Evolutionary conservation across 208 protist species (phyloP).

Genomic region (Leishmania lainsoni): DNA sequence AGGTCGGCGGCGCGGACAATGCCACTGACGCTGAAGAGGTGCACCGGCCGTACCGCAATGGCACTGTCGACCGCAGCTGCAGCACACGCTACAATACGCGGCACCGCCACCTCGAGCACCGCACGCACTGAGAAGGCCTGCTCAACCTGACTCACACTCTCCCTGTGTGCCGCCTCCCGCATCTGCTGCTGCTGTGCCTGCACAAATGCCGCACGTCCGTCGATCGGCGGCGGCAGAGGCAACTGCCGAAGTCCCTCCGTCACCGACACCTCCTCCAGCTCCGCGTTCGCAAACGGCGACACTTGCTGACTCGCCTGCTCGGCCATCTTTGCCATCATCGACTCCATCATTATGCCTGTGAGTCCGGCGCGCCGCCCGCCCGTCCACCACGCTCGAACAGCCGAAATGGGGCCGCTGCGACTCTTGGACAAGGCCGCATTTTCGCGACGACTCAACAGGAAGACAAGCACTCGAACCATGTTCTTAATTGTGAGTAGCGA

Average conservation of each 20-base stretch:
- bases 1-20: constrained; percentile 41
- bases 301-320: constrained; percentile 43
- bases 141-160: constrained; percentile 27
- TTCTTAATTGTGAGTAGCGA: constrained; percentile 69
- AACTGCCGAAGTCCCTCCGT: constrained; percentile 2
- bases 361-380: constrained; percentile 55
- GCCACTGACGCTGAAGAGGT: constrained; percentile 50
- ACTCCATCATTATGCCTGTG: constrained; percentile 57
- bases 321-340: constrained; percentile 40
- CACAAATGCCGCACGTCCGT: constrained; percentile 30
- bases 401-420: constrained; percentile 35
- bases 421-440: constrained; percentile 19
- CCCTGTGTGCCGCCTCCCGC: constrained; percentile 26
- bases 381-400: constrained; percentile 63
- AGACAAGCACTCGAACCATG: constrained; percentile 67
- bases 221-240: constrained; percentile 14
- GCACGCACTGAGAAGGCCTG: constrained; percentile 58
- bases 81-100: constrained; percentile 48
- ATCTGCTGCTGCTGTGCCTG: constrained; percentile 33
- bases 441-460: constrained; percentile 64
- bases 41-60: constrained; percentile 29
- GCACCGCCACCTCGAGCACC: constrained; percentile 42
- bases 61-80: constrained; percentile 35
- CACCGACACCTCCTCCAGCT: constrained; percentile 43
- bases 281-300: constrained; percentile 49